Base-by-base conservation (phyloP, 2,329 filamentous ascomycete species). In the Paracoccidioides brasiliensis region DNA sequence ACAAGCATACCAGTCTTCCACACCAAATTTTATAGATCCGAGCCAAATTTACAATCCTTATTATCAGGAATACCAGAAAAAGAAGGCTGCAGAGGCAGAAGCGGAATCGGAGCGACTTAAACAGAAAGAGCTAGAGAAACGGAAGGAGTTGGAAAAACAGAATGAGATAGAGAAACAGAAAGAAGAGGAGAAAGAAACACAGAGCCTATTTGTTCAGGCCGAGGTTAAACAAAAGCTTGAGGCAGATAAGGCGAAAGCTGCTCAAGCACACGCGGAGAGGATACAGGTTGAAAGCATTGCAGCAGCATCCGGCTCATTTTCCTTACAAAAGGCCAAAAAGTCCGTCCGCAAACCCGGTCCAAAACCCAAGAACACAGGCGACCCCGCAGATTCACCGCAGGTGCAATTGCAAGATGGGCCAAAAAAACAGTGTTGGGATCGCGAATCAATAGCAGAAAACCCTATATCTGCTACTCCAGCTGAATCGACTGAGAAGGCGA, bases 21-120 rank as follows among this genome's bases (percentile, higher is more conserved):
- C 69, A 46, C 63, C 72, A 4, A 70, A 64, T 3, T 79, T 77
- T 1, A 75, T 80, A 22, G 75, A 80, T 63, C 78, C 78, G 2
- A 76, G 69, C 48, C 74, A 76, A 49, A 75, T 80, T 2, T 80
- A 80, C 57, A 76, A 80, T 56, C 76, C 76, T 2, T 78, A 74
- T 65, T 74, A 74, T 3, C 73, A 76, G 57, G 72, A 76, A 52
- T 71, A 76, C 57, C 67, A 75, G 41, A 71, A 73, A 60, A 64
- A 64, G 14, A 64, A 64, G n/a, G 64, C 66, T 45, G 68, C 69
- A 58, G 69, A 63, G 22, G 59, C 64, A 2, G 66, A 69, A 33
- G 67, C 66, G n/a, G 69, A 71, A 55, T 65, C 67, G 12, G 50
- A 52, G 10, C 33, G 33, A n/a, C 3, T 32, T 2, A n/a, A 52